Percentiles rank a stretch among this genome's conserved stretches.
phyloP scores from a whole-genome alignment of 2,329 filamentous ascomycete species.

The Verticillium klebahnii region DNA sequence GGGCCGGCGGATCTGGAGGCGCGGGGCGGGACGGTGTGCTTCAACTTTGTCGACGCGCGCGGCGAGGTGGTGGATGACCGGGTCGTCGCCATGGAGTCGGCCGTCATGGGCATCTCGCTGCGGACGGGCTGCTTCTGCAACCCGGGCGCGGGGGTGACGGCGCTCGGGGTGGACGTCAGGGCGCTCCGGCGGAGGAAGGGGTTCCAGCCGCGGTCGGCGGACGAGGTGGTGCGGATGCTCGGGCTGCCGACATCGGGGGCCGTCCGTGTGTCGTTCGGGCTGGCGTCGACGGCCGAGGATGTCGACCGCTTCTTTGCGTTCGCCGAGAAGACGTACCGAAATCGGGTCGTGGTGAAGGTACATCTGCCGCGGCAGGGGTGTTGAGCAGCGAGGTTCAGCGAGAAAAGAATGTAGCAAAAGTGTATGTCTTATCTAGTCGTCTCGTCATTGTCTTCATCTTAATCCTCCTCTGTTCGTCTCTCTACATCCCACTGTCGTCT shows the following conservation, averaged over 20 bases:
- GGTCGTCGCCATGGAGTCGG: conserved; percentile 26
- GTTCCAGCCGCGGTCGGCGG: conserved; percentile 9
- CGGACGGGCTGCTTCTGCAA: conserved; percentile 39
- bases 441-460: too few species aligned
- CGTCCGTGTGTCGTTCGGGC: conserved; percentile 32
- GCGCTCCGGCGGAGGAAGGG: conserved; percentile 10
- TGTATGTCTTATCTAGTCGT: too few species aligned
- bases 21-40: conserved; percentile 31
- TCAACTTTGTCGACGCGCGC: conserved; percentile 29
- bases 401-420: too few species aligned
- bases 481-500: too few species aligned
- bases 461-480: too few species aligned
- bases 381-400: not conserved
- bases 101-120: conserved; percentile 28
- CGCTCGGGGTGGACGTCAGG: conserved; percentile 21
- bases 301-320: conserved; percentile 31
- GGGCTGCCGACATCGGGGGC: conserved; percentile 24
- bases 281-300: conserved; percentile 28
- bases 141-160: conserved; percentile 31
- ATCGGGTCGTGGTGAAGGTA: conserved; percentile 16
- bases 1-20: conserved; percentile 23
- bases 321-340: conserved; percentile 23
- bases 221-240: conserved; percentile 16
- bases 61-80: conserved; percentile 31
- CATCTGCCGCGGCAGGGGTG: conserved; percentile 7